Conservation (phyloP, 148 eudicot species). For the Rhododendron griersonianum region DNA sequence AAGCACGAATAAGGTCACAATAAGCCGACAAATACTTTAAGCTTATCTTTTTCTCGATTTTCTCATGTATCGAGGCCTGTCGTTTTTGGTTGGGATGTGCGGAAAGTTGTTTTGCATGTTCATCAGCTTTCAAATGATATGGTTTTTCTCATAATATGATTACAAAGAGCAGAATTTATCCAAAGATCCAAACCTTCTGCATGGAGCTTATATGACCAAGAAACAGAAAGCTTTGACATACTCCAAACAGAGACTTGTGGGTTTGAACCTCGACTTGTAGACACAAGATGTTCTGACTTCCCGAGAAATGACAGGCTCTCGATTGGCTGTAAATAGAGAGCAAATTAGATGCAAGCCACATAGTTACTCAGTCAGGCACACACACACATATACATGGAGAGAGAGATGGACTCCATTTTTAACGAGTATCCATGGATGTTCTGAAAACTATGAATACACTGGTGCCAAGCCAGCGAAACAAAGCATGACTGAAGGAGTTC, state of each 20-base stretch:
- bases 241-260: conserved; percentile 70
- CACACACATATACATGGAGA: background rate
- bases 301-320: conserved; percentile 67
- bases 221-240: conserved; percentile 47
- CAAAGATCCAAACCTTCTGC: conserved; percentile 54
- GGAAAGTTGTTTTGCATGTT: background rate
- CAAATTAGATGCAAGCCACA: background rate
- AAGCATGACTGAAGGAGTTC: background rate
- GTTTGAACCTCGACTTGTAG: conserved; percentile 60
- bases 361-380: background rate
- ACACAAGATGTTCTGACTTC: conserved; percentile 67
- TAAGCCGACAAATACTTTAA: too few relatives aligned
- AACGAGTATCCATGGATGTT: background rate
- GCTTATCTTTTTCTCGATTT: background rate
- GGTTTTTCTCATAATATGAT: background rate
- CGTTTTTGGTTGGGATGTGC: background rate
- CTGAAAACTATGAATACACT: background rate
- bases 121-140: background rate
- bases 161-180: background rate
- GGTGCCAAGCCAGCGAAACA: background rate
- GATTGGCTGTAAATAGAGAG: conserved; percentile 52
- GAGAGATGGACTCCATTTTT: background rate
- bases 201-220: conserved; percentile 79
- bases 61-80: background rate
- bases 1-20: background rate